Conservation (phyloP, 1,284 basidiomycete species). For the Apiotrichum siamense region DNA sequence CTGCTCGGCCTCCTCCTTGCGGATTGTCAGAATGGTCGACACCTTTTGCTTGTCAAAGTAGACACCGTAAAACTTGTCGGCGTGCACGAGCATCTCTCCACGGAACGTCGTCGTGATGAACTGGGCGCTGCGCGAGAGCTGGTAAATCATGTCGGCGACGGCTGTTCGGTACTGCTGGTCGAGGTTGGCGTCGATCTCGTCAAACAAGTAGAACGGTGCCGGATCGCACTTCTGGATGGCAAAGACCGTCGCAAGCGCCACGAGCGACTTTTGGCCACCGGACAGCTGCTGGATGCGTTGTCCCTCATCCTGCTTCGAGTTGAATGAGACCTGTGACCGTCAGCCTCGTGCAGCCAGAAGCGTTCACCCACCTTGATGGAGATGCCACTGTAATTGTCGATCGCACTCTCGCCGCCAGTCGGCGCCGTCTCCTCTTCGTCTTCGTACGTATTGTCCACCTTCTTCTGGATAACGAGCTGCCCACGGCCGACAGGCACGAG, state of each 20-base stretch:
- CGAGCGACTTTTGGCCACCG: slow-evolving; percentile 95
- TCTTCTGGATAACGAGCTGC: slow-evolving; percentile 81
- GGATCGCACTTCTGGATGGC: slow-evolving; percentile 99
- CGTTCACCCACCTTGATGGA: slow-evolving; percentile 72
- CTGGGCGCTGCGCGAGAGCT: slow-evolving; percentile 77
- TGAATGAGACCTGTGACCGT: slow-evolving; percentile 66
- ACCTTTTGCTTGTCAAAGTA: slow-evolving; percentile 94
- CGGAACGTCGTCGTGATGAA: slow-evolving; percentile 99
- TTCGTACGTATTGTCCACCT: slow-evolving; percentile 57
- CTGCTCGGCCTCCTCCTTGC: slow-evolving; percentile 41
- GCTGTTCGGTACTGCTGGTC: slow-evolving; percentile 97
- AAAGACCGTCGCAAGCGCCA: slow-evolving; percentile 95
- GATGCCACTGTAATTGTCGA: slow-evolving; percentile 95
- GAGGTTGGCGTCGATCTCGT: slow-evolving; percentile 98
- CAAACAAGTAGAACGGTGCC: slow-evolving; percentile 99
- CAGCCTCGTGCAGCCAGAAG: background rate
- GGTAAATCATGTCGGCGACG: slow-evolving; percentile 96
- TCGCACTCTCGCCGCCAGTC: slow-evolving; percentile 58
- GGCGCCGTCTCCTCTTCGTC: slow-evolving; percentile 37
- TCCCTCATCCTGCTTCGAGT: slow-evolving; percentile 94
- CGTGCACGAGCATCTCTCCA: slow-evolving; percentile 76
- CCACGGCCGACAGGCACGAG: slow-evolving; percentile 94
- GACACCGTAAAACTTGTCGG: slow-evolving; percentile 98
- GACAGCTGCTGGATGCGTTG: slow-evolving; percentile 93
- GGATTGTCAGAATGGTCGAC: slow-evolving; percentile 51